Conservation (phyloP, 164 flowering plant species). For the Piper betle region DNA sequence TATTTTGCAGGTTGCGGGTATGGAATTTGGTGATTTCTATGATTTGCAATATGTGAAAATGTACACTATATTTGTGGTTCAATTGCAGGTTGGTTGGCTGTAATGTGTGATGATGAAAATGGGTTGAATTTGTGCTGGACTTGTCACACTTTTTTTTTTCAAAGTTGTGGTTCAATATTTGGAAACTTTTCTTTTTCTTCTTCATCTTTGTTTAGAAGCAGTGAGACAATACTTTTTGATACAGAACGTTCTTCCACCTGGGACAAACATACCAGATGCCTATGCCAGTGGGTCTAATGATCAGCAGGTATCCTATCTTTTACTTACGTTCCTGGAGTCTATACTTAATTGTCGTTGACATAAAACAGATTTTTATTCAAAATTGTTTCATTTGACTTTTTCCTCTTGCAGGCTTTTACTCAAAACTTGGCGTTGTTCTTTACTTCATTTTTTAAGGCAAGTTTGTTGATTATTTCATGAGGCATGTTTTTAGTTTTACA, state of each 20-base stretch:
- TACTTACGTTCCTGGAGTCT: background rate
- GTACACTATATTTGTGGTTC: slow-evolving; percentile 75
- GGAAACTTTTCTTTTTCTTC: background rate
- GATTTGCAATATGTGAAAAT: slow-evolving; percentile 65
- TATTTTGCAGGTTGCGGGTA: slow-evolving; percentile 66
- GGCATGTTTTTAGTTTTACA: background rate
- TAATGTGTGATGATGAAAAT: background rate
- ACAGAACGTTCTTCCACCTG: slow-evolving; percentile 71
- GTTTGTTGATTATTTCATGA: background rate
- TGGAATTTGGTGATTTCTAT: slow-evolving; percentile 77
- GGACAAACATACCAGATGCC: slow-evolving; percentile 81
- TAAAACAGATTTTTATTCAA: too few species aligned
- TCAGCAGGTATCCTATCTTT: slow-evolving; percentile 48
- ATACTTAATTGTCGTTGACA: too few species aligned
- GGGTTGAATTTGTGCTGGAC: background rate
- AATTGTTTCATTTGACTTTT: background rate
- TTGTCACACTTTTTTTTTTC: background rate
- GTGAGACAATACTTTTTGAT: slow-evolving; percentile 1
- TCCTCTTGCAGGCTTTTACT: slow-evolving; percentile 68
- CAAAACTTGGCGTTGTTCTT: slow-evolving; percentile 92
- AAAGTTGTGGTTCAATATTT: background rate
- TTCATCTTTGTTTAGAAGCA: background rate
- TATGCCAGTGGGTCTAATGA: slow-evolving; percentile 79
- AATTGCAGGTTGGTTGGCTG: slow-evolving; percentile 53
- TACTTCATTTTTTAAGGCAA: slow-evolving; percentile 87